Percentiles rank a stretch among this genome's conserved stretches.
phyloP scores from a whole-genome alignment of 148 eudicot species.

The Diospyros kaki region DNA sequence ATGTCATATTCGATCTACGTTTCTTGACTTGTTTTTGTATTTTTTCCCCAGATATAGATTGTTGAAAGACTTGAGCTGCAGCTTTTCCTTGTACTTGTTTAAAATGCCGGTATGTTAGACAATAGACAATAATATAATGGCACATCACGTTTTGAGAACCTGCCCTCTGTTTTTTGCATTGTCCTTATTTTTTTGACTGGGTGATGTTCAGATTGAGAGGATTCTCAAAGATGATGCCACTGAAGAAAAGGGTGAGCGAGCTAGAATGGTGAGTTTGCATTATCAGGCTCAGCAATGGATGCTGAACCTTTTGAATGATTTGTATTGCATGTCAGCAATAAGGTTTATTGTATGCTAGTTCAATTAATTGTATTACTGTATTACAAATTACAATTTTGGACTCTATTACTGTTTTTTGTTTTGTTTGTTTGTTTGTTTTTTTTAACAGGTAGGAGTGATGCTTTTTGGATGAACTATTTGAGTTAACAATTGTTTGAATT shows the following conservation, averaged over 20 bases:
- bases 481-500: too few relatives aligned
- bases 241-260: constrained; percentile 98
- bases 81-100: neutral
- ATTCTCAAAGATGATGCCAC: constrained; percentile 92
- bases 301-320: neutral
- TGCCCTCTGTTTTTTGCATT: neutral
- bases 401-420: too few relatives aligned
- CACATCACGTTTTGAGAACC: too few relatives aligned
- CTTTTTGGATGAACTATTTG: too few relatives aligned
- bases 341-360: neutral
- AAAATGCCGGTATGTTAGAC: constrained; percentile 22
- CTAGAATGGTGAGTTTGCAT: constrained; percentile 75
- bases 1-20: neutral
- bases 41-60: neutral
- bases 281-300: neutral
- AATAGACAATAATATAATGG: neutral
- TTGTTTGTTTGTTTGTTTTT: neutral
- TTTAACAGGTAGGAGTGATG: too few relatives aligned
- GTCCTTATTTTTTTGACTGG: constrained; percentile 7
- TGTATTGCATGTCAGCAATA: neutral
- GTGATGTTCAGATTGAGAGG: constrained; percentile 42
- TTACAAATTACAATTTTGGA: too few relatives aligned
- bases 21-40: neutral
- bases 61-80: neutral
- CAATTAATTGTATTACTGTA: neutral